phyloP scores from a whole-genome alignment of 768 basidiomycete genomes.

The Tylopilus balloui region DNA sequence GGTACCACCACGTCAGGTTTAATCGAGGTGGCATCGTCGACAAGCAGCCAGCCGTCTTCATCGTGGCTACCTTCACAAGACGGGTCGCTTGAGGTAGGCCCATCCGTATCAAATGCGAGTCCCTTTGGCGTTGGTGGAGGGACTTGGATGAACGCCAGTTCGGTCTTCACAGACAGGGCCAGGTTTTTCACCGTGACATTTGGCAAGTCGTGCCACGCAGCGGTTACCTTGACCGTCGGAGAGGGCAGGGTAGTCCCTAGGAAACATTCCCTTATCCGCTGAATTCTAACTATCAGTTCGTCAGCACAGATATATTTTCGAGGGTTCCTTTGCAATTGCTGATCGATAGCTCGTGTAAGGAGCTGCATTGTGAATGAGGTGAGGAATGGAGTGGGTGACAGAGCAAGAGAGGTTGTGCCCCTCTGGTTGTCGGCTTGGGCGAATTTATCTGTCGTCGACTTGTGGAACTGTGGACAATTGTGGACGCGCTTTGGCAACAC shows the following conservation, averaged over 20 bases:
- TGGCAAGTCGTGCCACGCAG: slow-evolving; percentile 27
- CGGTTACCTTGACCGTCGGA: slow-evolving; percentile 14
- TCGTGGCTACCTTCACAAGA: neutral
- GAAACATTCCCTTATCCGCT: slow-evolving; percentile 20
- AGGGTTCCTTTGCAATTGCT: slow-evolving; percentile 13
- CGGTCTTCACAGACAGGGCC: slow-evolving; percentile 7
- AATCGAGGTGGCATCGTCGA: slow-evolving; percentile 1
- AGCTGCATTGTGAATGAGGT: slow-evolving; percentile 6
- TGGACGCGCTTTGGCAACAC: slow-evolving; percentile 25
- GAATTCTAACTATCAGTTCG: slow-evolving; percentile 15
- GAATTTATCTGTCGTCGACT: slow-evolving; percentile 17
- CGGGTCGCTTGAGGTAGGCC: neutral
- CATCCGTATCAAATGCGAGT: slow-evolving; percentile 2
- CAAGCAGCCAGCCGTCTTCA: slow-evolving; percentile 1
- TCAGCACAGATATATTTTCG: slow-evolving; percentile 6
- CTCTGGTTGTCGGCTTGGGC: neutral
- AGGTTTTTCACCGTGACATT: slow-evolving; percentile 15
- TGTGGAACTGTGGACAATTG: slow-evolving; percentile 26
- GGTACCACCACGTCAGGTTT: slow-evolving; percentile 1
- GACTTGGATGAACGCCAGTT: slow-evolving; percentile 1
- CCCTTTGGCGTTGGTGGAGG: slow-evolving; percentile 22
- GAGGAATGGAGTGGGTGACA: neutral
- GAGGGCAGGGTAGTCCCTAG: slow-evolving; percentile 9
- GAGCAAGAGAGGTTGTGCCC: neutral
- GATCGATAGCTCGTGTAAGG: neutral